Percentiles rank a stretch among this genome's conserved stretches.
phyloP scores from a whole-genome alignment of 306 rosid species.

The Arachis stenosperma region DNA sequence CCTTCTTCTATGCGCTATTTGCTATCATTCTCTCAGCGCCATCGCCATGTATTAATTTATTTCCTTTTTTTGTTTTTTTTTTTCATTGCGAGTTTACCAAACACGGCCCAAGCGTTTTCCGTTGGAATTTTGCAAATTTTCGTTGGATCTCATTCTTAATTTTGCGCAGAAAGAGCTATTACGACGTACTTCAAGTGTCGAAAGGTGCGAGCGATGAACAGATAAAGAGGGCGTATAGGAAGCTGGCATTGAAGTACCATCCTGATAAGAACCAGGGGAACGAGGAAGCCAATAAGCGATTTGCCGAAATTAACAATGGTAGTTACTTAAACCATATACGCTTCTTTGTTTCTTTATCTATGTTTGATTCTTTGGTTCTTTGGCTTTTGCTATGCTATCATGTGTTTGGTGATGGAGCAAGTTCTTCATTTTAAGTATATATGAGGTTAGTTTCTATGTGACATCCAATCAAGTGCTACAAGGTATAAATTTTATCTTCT shows the following conservation, averaged over 20 bases:
- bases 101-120: not conserved
- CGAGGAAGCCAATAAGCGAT: slow-evolving; percentile 73
- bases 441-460: no score
- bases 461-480: no score
- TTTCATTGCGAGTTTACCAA: not conserved
- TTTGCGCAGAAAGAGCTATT: slow-evolving; percentile 63
- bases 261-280: slow-evolving; percentile 86
- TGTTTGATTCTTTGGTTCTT: not conserved
- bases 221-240: slow-evolving; percentile 83
- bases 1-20: slow-evolving; percentile 49
- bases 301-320: slow-evolving; percentile 82
- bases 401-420: no score
- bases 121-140: not conserved
- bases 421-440: no score
- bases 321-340: not conserved
- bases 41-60: slow-evolving; percentile 53
- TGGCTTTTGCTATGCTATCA: not conserved
- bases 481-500: no score
- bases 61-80: not conserved
- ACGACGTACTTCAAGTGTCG: slow-evolving; percentile 65
- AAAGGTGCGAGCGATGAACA: slow-evolving; percentile 77
- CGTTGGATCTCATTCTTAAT: not conserved
- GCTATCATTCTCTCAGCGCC: slow-evolving; percentile 51
- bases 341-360: not conserved
- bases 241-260: slow-evolving; percentile 83